A percentile compares a stretch with the other conserved stretches of the same genome.
These are phyloP conservation scores for Syzygium jambos DNA, from an alignment of 345 rosid genomes.

Conservation along the genomic window DNA sequence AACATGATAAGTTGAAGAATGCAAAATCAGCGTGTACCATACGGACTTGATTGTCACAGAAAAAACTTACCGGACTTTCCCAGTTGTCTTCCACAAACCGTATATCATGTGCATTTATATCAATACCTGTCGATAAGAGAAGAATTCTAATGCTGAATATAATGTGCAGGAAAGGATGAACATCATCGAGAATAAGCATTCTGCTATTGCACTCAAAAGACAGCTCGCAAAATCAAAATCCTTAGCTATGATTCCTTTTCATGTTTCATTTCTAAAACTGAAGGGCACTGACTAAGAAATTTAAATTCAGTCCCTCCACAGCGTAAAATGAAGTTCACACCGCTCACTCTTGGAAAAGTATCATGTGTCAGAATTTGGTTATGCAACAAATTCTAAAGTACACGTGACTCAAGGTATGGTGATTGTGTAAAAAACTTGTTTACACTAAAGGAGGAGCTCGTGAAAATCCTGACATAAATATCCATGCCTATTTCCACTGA, in stretches of 20 bases:
- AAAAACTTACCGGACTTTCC: conserved; percentile 89
- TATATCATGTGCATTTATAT: conserved; percentile 75
- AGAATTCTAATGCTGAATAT: background rate
- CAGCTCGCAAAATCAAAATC: background rate
- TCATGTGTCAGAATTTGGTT: background rate
- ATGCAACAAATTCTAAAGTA: background rate
- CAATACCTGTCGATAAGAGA: conserved; percentile 52
- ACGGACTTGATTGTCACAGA: background rate
- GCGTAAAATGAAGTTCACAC: background rate
- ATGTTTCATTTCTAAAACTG: background rate
- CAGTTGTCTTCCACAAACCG: conserved; percentile 98
- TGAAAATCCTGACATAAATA: background rate
- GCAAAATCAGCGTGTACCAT: background rate
- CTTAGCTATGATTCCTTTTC: background rate
- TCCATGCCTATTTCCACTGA: background rate
- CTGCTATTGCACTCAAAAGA: background rate
- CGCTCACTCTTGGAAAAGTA: background rate
- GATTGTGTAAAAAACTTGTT: background rate
- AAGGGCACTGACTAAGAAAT: background rate
- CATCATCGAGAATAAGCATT: background rate
- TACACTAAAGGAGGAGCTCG: background rate
- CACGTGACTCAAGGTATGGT: background rate
- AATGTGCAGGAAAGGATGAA: background rate
- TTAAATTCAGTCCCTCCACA: background rate
- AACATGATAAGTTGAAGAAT: background rate